Conservation (phyloP, 2,329 filamentous ascomycete species). For the Aspergillus udagawae region DNA sequence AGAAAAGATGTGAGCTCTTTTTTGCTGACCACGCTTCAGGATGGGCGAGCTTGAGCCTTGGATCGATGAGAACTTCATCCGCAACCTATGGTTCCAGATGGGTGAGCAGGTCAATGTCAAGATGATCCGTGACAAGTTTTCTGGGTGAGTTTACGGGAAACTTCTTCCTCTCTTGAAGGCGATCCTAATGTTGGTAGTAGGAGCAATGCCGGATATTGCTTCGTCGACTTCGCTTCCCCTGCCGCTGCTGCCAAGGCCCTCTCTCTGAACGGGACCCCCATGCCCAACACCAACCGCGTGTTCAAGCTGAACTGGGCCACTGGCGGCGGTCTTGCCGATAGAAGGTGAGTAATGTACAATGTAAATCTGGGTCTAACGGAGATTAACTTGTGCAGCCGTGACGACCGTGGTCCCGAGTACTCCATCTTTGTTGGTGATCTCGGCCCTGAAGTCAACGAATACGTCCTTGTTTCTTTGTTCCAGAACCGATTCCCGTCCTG, state of each 20-base stretch:
- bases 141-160: slow-evolving; percentile 62
- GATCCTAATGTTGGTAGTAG: slow-evolving; percentile 45
- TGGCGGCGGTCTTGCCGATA: slow-evolving; percentile 89
- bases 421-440: slow-evolving; percentile 98
- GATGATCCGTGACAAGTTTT: slow-evolving; percentile 99
- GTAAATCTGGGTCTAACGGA: background rate
- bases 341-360: slow-evolving; percentile 58
- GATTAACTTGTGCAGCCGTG: slow-evolving; percentile 50
- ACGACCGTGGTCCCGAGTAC: slow-evolving; percentile 93
- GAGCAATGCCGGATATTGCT: slow-evolving; percentile 97
- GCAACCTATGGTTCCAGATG: slow-evolving; percentile 89
- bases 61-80: slow-evolving; percentile 99
- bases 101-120: slow-evolving; percentile 96
- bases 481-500: slow-evolving; percentile 93
- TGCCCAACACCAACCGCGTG: slow-evolving; percentile 88
- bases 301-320: slow-evolving; percentile 99
- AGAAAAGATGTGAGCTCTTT: slow-evolving; percentile 6
- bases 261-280: slow-evolving; percentile 78
- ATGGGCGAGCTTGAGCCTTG: slow-evolving; percentile 99
- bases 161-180: slow-evolving; percentile 9
- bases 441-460: slow-evolving; percentile 97
- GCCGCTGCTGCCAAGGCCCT: slow-evolving; percentile 89
- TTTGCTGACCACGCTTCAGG: slow-evolving; percentile 50
- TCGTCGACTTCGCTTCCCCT: slow-evolving; percentile 82
- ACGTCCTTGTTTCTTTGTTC: slow-evolving; percentile 94